Evolutionary conservation across 2,329 filamentous ascomycete species (phyloP).

Genomic region (Neurospora crassa): DNA sequence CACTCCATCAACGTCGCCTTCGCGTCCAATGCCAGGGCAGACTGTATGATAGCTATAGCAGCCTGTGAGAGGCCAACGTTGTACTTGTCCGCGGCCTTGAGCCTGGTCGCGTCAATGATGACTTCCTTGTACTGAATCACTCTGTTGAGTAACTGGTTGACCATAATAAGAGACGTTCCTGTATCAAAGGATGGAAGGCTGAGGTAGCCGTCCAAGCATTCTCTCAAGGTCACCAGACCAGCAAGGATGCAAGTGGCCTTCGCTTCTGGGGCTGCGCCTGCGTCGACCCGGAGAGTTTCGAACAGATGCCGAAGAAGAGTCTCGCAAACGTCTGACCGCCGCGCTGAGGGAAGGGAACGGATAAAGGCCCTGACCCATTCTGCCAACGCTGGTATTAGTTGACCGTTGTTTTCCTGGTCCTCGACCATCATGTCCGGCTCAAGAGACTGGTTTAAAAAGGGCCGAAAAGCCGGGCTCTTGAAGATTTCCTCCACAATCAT

Average conservation of each 20-base stretch:
- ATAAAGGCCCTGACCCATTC: conserved; percentile 75
- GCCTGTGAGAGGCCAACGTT: conserved; percentile 43
- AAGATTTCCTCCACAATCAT: conserved; percentile 80
- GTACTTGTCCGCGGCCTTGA: conserved; percentile 34
- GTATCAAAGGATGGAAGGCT: conserved; percentile 35
- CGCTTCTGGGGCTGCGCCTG: conserved; percentile 44
- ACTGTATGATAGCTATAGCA: conserved; percentile 55
- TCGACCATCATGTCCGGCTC: conserved; percentile 40
- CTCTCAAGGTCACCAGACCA: conserved; percentile 50
- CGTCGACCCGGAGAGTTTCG: conserved; percentile 47
- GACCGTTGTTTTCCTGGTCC: conserved; percentile 38
- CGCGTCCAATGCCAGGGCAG: conserved; percentile 61
- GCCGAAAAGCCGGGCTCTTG: conserved; percentile 55
- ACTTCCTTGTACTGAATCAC: conserved; percentile 53
- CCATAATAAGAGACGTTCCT: conserved; percentile 49
- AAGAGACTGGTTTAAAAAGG: conserved; percentile 52
- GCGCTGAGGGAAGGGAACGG: conserved; percentile 63
- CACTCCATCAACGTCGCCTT: conserved; percentile 61
- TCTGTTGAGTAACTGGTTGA: conserved; percentile 56
- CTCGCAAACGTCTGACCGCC: conserved; percentile 71
- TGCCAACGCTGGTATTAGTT: conserved; percentile 49
- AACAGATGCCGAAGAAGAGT: conserved; percentile 70
- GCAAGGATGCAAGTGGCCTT: conserved; percentile 53
- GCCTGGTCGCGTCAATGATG: conserved; percentile 44
- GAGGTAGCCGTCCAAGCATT: conserved; percentile 48